Evolutionary conservation across 441 rosid species (phyloP), one percentile per base, ranked within the genome.

Genomic region (Macaranga tanarius): DNA sequence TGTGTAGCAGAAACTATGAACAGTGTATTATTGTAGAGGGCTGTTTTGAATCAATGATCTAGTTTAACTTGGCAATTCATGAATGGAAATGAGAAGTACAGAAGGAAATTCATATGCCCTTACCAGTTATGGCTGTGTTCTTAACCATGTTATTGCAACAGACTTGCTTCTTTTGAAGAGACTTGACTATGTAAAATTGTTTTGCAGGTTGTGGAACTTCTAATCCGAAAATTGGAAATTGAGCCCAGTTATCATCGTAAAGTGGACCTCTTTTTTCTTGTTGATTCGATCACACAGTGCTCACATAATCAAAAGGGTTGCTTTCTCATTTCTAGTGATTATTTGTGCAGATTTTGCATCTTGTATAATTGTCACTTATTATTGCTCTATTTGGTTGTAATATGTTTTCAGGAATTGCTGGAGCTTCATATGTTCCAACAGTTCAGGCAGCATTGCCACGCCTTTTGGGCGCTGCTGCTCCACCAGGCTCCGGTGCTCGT

Each of bases 391-490:
- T 62, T 34, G 17, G 28, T 23, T 56, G 10, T 60, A 20, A 15
- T 31, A 7, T 52, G 12, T 79, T 34, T 71, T 62, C 76, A 95
- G 99, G 99, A 52, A 86, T 93, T 71, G 98, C 97, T 38, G 95
- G 99, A 77, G 90, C 95, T 71, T 95, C 95, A 19, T 95, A 95
- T 55, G 79, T 93, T 69, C 99, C 98, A 56, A 82, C 85, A 11
- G 92, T 95, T 82, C 96, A 95, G 82, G 91, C 94, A 67, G 97
- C 99, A 72, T 72, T 95, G 80, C 97, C 97, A 16, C 98, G 98
- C 66, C 93, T 95, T 75, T 82, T 95, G 73, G 90, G 92, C 81
- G 97, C 95, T 69, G 97, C 98, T 88, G 97, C 91, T 74, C 98
- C 99, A 76, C 74, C 91, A 54, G 99, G 99, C 52, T 70, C 82